Evolutionary conservation across 2,329 filamentous ascomycete genomes (phyloP).

Genomic region (Trichoderma sp.): DNA sequence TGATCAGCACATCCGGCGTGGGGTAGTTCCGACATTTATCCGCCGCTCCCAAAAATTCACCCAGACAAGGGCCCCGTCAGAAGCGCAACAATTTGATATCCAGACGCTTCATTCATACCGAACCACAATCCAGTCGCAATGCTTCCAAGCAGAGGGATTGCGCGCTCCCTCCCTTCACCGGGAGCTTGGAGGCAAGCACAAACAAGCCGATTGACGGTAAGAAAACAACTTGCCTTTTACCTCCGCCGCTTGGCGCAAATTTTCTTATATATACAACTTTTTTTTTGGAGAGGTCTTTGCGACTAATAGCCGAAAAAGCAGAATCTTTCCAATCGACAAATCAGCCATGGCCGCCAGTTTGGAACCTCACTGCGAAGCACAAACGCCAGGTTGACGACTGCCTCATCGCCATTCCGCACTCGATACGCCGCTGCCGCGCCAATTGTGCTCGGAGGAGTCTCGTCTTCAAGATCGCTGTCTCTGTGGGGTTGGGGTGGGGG

Average conservation of each 20-base stretch:
- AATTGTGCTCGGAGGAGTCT: constrained; percentile 39
- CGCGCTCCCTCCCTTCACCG: constrained; percentile 45
- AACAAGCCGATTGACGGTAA: constrained; percentile 38
- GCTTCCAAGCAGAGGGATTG: constrained; percentile 52
- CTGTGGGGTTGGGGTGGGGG: constrained; percentile 44
- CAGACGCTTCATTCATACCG: constrained; percentile 3
- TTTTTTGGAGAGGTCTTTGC: background rate
- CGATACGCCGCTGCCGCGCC: constrained; percentile 35
- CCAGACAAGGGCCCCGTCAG: constrained; percentile 30
- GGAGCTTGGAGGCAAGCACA: constrained; percentile 39
- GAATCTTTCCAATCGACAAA: constrained; percentile 38
- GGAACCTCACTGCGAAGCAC: constrained; percentile 39
- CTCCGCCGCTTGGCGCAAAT: background rate
- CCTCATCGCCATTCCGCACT: constrained; percentile 35
- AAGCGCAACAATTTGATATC: constrained; percentile 29
- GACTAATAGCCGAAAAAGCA: constrained; percentile 26
- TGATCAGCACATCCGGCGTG: constrained; percentile 19
- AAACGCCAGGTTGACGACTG: constrained; percentile 31
- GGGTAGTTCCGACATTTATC: constrained; percentile 42
- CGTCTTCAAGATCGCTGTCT: constrained; percentile 40
- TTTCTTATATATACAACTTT: constrained; percentile 22
- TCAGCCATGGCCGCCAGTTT: constrained; percentile 44
- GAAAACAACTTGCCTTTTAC: background rate
- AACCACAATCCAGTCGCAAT: constrained; percentile 40
- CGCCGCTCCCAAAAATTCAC: constrained; percentile 41